Evolutionary conservation across 176 grass and related monocot species (phyloP).

Genomic region (Bromus sterilis): DNA sequence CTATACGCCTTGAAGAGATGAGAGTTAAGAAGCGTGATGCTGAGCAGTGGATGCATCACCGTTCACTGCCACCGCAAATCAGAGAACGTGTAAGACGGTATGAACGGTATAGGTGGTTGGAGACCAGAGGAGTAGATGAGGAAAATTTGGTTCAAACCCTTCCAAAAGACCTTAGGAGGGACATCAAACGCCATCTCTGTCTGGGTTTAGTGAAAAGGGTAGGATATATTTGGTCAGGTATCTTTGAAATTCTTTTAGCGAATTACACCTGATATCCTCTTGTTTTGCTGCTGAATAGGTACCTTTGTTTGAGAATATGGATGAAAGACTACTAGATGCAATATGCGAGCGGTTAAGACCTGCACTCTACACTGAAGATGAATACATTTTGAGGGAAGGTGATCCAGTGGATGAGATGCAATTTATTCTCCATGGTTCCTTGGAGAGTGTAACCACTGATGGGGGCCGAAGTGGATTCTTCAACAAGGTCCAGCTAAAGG

Average conservation of each 20-base stretch:
- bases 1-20: constrained; percentile 92
- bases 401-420: constrained; percentile 97
- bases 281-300: constrained; percentile 40
- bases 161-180: constrained; percentile 91
- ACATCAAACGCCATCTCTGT: constrained; percentile 96
- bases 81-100: constrained; percentile 80
- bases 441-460: constrained; percentile 87
- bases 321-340: constrained; percentile 72
- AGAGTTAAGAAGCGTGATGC: constrained; percentile 92
- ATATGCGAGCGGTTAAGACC: constrained; percentile 85
- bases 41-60: constrained; percentile 97
- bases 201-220: constrained; percentile 86
- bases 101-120: constrained; percentile 90
- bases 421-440: constrained; percentile 77
- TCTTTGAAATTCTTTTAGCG: neutral
- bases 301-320: constrained; percentile 92
- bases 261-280: neutral
- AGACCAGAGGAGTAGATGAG: constrained; percentile 92
- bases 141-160: constrained; percentile 92
- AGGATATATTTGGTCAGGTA: neutral
- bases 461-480: constrained; percentile 90
- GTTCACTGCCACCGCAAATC: constrained; percentile 55
- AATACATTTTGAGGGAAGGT: constrained; percentile 84
- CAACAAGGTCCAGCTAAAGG: constrained; percentile 69
- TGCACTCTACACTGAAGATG: constrained; percentile 59